phyloP scores from a whole-genome alignment of 768 basidiomycete species.

The Lactarius indigo region DNA sequence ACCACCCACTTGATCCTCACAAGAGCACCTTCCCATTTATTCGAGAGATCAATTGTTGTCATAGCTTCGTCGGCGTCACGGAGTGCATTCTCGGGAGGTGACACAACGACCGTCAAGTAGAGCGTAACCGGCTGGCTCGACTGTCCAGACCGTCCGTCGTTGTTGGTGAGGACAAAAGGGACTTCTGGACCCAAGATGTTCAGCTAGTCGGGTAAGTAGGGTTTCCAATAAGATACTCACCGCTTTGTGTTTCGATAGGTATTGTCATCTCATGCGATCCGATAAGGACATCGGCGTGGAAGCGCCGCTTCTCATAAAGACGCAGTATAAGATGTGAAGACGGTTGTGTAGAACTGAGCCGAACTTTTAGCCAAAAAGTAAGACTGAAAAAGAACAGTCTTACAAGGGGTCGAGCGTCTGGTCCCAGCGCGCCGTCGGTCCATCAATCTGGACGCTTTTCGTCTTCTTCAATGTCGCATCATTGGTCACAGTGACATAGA shows the following conservation, averaged over 20 bases:
- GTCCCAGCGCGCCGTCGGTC: neutral
- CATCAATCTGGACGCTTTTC: neutral
- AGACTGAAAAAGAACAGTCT: neutral
- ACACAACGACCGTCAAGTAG: neutral
- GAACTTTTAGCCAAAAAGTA: neutral
- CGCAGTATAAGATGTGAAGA: neutral
- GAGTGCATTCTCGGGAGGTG: neutral
- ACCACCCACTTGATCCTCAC: too few relatives aligned
- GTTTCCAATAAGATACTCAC: neutral
- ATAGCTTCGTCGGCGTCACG: too few relatives aligned
- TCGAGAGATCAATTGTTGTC: too few relatives aligned
- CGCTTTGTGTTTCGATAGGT: neutral
- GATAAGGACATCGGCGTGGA: neutral
- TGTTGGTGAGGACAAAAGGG: neutral
- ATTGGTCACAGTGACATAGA: neutral
- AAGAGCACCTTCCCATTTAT: too few relatives aligned
- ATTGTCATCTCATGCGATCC: neutral
- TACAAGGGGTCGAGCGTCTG: neutral
- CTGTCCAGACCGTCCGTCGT: neutral
- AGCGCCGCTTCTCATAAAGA: neutral
- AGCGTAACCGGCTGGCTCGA: neutral
- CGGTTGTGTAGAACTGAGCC: neutral
- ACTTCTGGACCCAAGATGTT: neutral
- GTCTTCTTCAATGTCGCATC: neutral
- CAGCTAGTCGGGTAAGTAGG: neutral